A percentile compares a stretch with the other conserved stretches of the same genome.
These are phyloP conservation scores for Suhomyces anneliseae DNA, from an alignment of 1,139 yeast species.

Conservation along the genomic window DNA sequence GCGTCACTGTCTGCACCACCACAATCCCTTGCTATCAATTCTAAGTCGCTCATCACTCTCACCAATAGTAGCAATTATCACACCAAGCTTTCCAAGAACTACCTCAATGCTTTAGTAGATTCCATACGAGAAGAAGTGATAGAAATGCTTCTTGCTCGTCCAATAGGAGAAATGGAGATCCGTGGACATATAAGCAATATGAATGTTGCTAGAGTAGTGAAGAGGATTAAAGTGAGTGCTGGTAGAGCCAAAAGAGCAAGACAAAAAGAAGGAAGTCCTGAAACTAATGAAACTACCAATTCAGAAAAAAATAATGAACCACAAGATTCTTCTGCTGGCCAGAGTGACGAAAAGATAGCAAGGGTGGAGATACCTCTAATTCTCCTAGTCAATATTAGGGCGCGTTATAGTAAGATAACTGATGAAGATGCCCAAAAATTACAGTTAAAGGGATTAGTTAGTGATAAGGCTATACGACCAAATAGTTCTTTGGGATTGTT, in stretches of 20 bases:
- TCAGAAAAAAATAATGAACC: too few relatives aligned
- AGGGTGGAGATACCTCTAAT: slow-evolving; percentile 7
- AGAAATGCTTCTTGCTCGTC: slow-evolving; percentile 7
- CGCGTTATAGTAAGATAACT: slow-evolving; percentile 1
- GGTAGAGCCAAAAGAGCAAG: not conserved
- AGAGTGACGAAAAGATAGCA: not conserved
- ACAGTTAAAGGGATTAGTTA: slow-evolving; percentile 4
- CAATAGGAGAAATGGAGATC: slow-evolving; percentile 8
- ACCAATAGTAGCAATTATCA: slow-evolving; percentile 16
- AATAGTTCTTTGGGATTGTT: slow-evolving; percentile 5
- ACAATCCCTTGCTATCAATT: slow-evolving; percentile 17
- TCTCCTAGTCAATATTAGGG: slow-evolving; percentile 4
- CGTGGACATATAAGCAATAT: slow-evolving; percentile 4
- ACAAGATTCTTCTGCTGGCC: not conserved
- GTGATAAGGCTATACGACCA: slow-evolving; percentile 7
- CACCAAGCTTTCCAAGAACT: slow-evolving; percentile 17
- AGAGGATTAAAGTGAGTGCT: slow-evolving; percentile 1
- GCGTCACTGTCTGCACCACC: not conserved
- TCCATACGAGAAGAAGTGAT: slow-evolving; percentile 10
- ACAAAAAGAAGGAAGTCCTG: not conserved
- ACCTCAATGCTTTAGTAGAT: slow-evolving; percentile 14
- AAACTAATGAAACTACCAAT: not conserved
- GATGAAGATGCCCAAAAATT: slow-evolving; percentile 4
- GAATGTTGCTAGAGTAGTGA: slow-evolving; percentile 3
- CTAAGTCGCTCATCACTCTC: slow-evolving; percentile 17